phyloP scores from a whole-genome alignment of 163 green algal species.

The Smithsoniella earleae region DNA sequence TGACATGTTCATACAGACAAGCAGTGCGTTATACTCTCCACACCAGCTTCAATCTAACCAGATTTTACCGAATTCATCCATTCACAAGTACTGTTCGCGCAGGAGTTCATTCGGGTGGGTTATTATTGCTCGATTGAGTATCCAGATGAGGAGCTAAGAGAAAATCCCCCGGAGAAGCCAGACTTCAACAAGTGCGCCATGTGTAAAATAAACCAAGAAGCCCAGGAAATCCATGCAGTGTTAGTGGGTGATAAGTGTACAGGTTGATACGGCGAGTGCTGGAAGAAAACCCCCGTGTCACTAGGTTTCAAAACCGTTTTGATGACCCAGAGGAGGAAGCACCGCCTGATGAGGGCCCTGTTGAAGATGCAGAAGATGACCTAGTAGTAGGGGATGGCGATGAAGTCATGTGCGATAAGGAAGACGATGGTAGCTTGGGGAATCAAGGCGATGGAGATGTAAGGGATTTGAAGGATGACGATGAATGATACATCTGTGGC shows the following conservation, averaged over 20 bases:
- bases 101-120: slow-evolving; percentile 94
- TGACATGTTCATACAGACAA: slow-evolving; percentile 87
- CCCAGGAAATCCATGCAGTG: too few relatives aligned
- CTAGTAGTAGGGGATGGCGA: slow-evolving; percentile 9
- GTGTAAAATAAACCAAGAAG: too few relatives aligned
- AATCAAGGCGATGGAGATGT: slow-evolving; percentile 23
- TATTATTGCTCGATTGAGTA: slow-evolving; percentile 99
- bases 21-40: slow-evolving; percentile 35
- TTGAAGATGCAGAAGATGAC: slow-evolving; percentile 30
- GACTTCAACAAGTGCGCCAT: slow-evolving; percentile 48
- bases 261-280: slow-evolving; percentile 29
- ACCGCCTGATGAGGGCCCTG: slow-evolving; percentile 1
- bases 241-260: too few relatives aligned
- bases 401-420: neutral
- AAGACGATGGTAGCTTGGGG: slow-evolving; percentile 18
- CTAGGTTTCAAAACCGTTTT: slow-evolving; percentile 29
- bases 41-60: too few relatives aligned
- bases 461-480: slow-evolving; percentile 4
- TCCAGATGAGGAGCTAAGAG: slow-evolving; percentile 65
- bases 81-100: neutral
- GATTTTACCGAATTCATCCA: too few relatives aligned
- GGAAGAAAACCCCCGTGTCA: slow-evolving; percentile 30
- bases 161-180: slow-evolving; percentile 63
- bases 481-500: slow-evolving; percentile 1
- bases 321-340: slow-evolving; percentile 23